Evolutionary conservation across 129 eudicot species (phyloP).

Genomic region (Deinandra increscens): DNA sequence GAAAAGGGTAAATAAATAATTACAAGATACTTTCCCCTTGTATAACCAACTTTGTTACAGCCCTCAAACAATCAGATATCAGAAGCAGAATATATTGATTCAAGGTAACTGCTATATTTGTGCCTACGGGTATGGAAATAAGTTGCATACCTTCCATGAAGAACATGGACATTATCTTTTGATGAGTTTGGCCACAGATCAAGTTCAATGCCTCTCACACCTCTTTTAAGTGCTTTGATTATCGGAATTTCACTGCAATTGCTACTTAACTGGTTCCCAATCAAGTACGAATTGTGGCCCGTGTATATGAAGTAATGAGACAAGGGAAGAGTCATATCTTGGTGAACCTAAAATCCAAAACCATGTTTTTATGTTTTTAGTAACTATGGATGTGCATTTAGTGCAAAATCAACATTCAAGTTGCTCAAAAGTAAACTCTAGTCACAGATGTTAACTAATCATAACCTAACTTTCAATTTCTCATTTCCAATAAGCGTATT

Average conservation of each 20-base stretch:
- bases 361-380: neutral
- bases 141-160: slow-evolving; percentile 56
- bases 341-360: slow-evolving; percentile 51
- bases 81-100: neutral
- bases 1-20: no score
- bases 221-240: slow-evolving; percentile 51
- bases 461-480: slow-evolving; percentile 3
- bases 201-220: slow-evolving; percentile 65
- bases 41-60: neutral
- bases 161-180: slow-evolving; percentile 44
- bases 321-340: slow-evolving; percentile 68
- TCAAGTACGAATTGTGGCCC: slow-evolving; percentile 70
- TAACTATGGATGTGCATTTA: neutral
- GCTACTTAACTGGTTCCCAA: slow-evolving; percentile 68
- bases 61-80: neutral
- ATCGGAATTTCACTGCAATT: slow-evolving; percentile 52
- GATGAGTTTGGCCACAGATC: slow-evolving; percentile 67
- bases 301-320: slow-evolving; percentile 73
- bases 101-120: neutral
- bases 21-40: no score
- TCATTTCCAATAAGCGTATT: neutral
- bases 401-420: neutral
- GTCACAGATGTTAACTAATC: neutral
- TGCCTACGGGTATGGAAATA: neutral
- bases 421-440: neutral